Evolutionary conservation across 2,329 filamentous ascomycete species (phyloP), one percentile per base, ranked within the genome.

Genomic region (Teratosphaeria gauchensis): DNA sequence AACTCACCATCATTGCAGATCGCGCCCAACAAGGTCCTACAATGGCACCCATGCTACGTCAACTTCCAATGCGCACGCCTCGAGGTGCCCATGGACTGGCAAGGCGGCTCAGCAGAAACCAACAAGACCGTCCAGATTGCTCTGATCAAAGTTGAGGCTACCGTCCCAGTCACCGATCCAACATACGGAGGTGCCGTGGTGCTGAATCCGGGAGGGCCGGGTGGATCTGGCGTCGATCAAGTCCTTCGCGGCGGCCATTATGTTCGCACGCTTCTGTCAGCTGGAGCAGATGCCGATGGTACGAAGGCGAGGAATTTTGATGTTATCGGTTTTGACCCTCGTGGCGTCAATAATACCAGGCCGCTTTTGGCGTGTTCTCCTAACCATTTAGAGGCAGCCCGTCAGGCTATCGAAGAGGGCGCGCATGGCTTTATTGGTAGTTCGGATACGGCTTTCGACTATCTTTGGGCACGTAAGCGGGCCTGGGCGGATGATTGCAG

Each of bases 61-160:
- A 73, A 70, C 4, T 77, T 77, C 59, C 72, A 78, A 63, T 81
- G 79, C 60, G 76, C 78, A n/a, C 72, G 75, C 4, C 67, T 81
- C 1, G 67, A 75, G 51, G 75, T 81, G 0, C 79, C 78, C 0
- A 74, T 81, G 65, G 77, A 73, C 63, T 78, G 77, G 67, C 67
- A 72, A 38, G 66, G 66, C 4, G 58, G 63, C 2, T 66, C 74
- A 51, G 61, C 65, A 24, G 56, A 38, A 55, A 69, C 54, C 64
- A 68, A 69, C 70, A 51, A 65, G 66, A 67, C 63, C 21, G 71
- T 78, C 11, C 71, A 71, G 4, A 60, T 81, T 19, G 78, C 78
- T 5, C 62, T 81, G 3, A 71, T 74, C 30, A 77, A 74, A 53
- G 67, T 78, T 5, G 75, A 78, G 0, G 78, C 78, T 8, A 74